Evolutionary conservation across 495 filamentous ascomycete genomes (phyloP), one percentile per base, ranked within the genome.

Genomic region (Xylaria acuta): DNA sequence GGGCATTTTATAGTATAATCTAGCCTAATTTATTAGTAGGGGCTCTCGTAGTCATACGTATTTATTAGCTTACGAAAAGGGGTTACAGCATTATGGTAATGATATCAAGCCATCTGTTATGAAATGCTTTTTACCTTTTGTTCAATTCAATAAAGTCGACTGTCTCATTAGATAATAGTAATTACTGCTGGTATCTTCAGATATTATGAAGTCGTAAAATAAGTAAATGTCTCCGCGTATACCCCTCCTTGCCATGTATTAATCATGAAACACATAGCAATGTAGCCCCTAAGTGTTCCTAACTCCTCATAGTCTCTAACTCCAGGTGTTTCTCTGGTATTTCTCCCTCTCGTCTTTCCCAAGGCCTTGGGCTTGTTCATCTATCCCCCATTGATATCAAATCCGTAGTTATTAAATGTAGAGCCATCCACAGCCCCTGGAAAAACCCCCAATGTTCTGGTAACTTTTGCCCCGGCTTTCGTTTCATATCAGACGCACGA

Each of bases 161-260:
- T 30, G 5, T 47, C 38, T 64, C 36, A 64, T 64, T 64, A 60
- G 5, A n/a, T 60, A 60, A 38, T 38, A 60, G 20, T 38, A 38
- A 60, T 60, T 60, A 38, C 27, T 32, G 14, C 14, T 11, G 30
- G 30, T 36, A 36, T 59, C 56, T 59, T 59, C 30, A 59, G 5
- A 36, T 59, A 36, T 8, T 14, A 54, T 3, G 51, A 54, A 27
- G 3, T 27, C 16, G 30, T 59, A 59, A 59, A 36, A 20, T 5
- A n/a, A 22, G 25, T 22, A 32, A 30, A 56, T n/a, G 58, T 1
- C 32, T 38, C 30, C 16, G 20, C 20, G 18, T 12, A 11, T 60
- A 38, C 20, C 58, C 58, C 38, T 60, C 58, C 7, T 38, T 38
- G 32, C 8, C 34, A 5, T 59, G 14, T 36, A n/a, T 59, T 59